These are phyloP conservation scores for Phyllosticta paracitricarpa DNA, from an alignment of 2,329 filamentous ascomycete genomes.

Conservation along the genomic window DNA sequence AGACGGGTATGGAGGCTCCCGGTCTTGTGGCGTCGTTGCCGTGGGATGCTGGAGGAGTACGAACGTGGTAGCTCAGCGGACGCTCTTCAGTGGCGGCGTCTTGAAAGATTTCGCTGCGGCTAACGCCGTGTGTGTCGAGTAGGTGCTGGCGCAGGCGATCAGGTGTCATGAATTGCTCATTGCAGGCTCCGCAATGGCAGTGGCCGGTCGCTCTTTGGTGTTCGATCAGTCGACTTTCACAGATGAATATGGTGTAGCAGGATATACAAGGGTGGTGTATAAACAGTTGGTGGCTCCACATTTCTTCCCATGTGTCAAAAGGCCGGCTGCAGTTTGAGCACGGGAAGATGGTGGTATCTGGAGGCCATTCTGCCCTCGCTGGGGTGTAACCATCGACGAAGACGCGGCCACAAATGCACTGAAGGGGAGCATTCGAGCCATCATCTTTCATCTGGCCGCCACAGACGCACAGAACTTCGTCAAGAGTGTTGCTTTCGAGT, in stretches of 20 bases:
- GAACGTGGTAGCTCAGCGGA: not conserved
- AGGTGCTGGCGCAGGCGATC: slow-evolving; percentile 10
- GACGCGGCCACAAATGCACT: slow-evolving; percentile 1
- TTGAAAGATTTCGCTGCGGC: slow-evolving; percentile 4
- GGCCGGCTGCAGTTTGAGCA: slow-evolving; percentile 3
- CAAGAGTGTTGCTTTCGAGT: slow-evolving; percentile 5
- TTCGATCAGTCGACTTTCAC: slow-evolving; percentile 2
- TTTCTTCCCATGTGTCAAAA: slow-evolving; percentile 8
- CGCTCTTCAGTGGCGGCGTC: slow-evolving; percentile 1
- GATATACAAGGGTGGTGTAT: slow-evolving; percentile 10
- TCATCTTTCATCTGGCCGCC: slow-evolving; percentile 1
- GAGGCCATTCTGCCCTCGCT: not conserved
- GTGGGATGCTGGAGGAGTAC: not conserved
- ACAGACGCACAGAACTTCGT: slow-evolving; percentile 7
- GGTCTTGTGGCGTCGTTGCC: not conserved
- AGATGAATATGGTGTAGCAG: slow-evolving; percentile 8
- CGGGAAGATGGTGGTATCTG: not conserved
- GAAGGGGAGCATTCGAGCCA: not conserved
- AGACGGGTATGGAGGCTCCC: not conserved
- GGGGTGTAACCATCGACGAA: slow-evolving; percentile 6
- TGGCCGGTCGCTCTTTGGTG: slow-evolving; percentile 5
- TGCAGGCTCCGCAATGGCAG: slow-evolving; percentile 7
- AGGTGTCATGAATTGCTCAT: slow-evolving; percentile 8
- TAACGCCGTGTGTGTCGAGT: not conserved
- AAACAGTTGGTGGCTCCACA: slow-evolving; percentile 8